These are phyloP conservation scores for Chaetomium globosum DNA, from an alignment of 2,329 filamentous ascomycete species.

Conservation along the genomic window DNA sequence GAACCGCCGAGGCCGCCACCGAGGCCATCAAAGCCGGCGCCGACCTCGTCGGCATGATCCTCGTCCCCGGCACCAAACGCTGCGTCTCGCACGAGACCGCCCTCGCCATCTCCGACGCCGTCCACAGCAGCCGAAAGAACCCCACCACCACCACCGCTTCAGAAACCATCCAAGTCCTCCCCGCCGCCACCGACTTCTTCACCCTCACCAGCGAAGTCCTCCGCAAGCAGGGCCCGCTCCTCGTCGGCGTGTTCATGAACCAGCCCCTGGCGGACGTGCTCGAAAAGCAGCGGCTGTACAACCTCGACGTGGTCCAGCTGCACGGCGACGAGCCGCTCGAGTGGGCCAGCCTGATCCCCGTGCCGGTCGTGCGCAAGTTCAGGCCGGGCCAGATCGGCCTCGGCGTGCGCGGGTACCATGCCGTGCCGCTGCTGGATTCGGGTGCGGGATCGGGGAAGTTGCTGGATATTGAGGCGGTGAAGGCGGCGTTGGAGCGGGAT, in stretches of 20 bases:
- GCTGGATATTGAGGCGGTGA: conserved; percentile 72
- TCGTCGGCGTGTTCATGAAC: conserved; percentile 94
- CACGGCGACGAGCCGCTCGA: conserved; percentile 91
- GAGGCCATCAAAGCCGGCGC: conserved; percentile 83
- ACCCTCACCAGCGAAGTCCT: conserved; percentile 53
- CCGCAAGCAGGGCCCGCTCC: conserved; percentile 64
- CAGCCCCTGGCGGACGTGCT: conserved; percentile 83
- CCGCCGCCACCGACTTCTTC: conserved; percentile 69
- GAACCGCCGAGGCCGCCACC: conserved; percentile 76
- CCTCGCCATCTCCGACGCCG: conserved; percentile 73
- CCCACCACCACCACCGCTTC: conserved; percentile 38
- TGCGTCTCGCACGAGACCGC: conserved; percentile 79
- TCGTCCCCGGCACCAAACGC: conserved; percentile 79
- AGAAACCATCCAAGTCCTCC: conserved; percentile 37
- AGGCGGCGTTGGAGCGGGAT: conserved; percentile 66
- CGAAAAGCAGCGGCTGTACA: conserved; percentile 72
- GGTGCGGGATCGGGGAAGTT: conserved; percentile 80
- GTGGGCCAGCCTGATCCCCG: conserved; percentile 85
- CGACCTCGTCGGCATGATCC: conserved; percentile 89
- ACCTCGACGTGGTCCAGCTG: conserved; percentile 86
- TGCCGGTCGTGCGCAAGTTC: conserved; percentile 88
- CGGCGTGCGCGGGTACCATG: conserved; percentile 76
- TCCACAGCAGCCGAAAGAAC: conserved; percentile 57
- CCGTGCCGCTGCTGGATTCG: conserved; percentile 81
- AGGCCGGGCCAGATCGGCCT: conserved; percentile 74